Base-by-base conservation (phyloP, 139 green algal species). In the Yamagishiella unicocca region DNA sequence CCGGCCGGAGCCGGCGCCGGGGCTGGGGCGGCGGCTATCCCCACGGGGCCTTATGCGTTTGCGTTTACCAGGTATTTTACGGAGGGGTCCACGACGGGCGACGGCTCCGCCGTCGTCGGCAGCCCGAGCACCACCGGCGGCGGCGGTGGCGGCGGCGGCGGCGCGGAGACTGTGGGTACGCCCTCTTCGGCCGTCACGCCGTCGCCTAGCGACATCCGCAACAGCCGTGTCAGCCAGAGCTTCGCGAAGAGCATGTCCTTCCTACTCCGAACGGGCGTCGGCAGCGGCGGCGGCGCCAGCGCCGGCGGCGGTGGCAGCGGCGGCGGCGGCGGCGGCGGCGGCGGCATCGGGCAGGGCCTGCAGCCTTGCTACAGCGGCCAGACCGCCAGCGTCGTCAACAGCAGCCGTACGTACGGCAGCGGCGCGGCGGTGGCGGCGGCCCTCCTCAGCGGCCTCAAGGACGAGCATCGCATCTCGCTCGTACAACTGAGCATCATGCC, bases 401-500 rank as follows among this genome's bases (percentile, higher is more conserved):
- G 55, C 61, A 12, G 29, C 37, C 55, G 78, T 1, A 85, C 78
- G 31, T 50, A 75, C 53, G 61, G 61, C 62, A 62, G 35, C 61
- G 78, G 78, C n/a, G 17, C 42, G 5, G 78, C 78, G 4, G 78
- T 85, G 40, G 78, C 78, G 29, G 78, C 78, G 62, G 78, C 78
- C 19, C 58, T 85, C 61, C 78, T 85, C 40, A 29, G 40, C 40
- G 78, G 53, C 1, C 78, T 85, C 4, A 42, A n/a, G 25, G 27
- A 42, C 2, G 81, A 87, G 81, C 66, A 79, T 24, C 81, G 81
- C 22, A 68, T 31, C 24, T 64, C 81, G 4, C 45, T 78, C 12
- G 64, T 78, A 29, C 81, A 78, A 25, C 81, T 87, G 21, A 68
- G 45, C 64, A 87, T 87, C 64, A 40, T 78, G 43, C 81, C 81